phyloP scores from a whole-genome alignment of 768 basidiomycete species.

The Panaeolus cyanescens region DNA sequence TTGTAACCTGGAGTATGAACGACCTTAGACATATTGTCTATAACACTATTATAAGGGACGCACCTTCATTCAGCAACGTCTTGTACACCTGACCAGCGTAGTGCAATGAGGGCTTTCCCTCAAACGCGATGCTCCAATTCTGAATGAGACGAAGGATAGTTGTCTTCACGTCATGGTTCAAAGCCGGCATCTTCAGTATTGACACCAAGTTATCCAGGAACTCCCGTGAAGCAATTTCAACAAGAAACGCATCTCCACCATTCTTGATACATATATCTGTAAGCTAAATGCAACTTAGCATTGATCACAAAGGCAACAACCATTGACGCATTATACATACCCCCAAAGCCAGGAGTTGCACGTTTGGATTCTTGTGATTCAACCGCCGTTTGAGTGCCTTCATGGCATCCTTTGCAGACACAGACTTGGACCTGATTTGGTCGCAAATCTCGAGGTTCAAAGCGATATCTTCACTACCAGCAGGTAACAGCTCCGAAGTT shows the following conservation, averaged over 20 bases:
- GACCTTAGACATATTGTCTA: slow-evolving; percentile 2
- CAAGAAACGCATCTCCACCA: slow-evolving; percentile 89
- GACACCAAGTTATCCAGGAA: slow-evolving; percentile 94
- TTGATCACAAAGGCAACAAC: slow-evolving; percentile 2
- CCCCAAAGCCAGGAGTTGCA: slow-evolving; percentile 82
- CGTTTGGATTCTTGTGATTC: slow-evolving; percentile 95
- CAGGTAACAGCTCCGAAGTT: slow-evolving; percentile 87
- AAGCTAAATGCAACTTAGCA: slow-evolving; percentile 46
- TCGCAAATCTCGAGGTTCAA: slow-evolving; percentile 96
- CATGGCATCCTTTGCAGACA: slow-evolving; percentile 84
- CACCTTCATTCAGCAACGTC: slow-evolving; percentile 74
- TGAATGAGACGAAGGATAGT: slow-evolving; percentile 81
- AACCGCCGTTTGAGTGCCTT: slow-evolving; percentile 84
- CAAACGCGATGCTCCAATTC: slow-evolving; percentile 91
- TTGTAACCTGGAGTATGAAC: slow-evolving; percentile 56
- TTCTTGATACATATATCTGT: slow-evolving; percentile 96
- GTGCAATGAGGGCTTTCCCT: slow-evolving; percentile 70
- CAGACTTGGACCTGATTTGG: slow-evolving; percentile 91
- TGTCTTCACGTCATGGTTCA: slow-evolving; percentile 84
- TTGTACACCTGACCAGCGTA: slow-evolving; percentile 86
- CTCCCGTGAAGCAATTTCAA: slow-evolving; percentile 83
- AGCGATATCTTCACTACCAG: slow-evolving; percentile 87
- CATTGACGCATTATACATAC: slow-evolving; percentile 50
- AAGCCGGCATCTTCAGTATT: slow-evolving; percentile 73
- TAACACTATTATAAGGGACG: slow-evolving; percentile 15